Base-by-base conservation (phyloP, 2,329 filamentous ascomycete genomes). In the Fusarium redolens region DNA sequence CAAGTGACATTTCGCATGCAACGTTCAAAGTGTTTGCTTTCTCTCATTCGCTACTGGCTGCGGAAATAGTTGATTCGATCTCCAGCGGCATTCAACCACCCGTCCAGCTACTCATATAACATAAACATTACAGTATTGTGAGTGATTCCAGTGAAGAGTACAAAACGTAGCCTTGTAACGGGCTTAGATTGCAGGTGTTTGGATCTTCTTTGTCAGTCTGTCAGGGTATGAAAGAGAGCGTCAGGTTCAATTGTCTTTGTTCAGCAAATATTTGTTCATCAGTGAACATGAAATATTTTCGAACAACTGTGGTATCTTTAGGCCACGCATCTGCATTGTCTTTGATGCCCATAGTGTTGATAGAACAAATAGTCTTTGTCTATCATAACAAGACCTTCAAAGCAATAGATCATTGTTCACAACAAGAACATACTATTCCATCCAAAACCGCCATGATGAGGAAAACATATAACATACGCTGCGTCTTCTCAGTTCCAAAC, bases 391-490 rank as follows among this genome's bases (percentile, higher is more conserved):
- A 58, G 35, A 25, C 18, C 14, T 31, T 22, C 47, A 55, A 40
- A 68, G 55, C 30, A 18, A 15, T 17, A 14, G 44, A 14, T 18
- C 15, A 30, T 58, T 65, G 65, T 65, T 52, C 45, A 58, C 13
- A 28, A 41, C 31, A 31, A 18, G 38, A 43, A 33, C n/a, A 57
- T 52, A 20, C 2, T 18, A 31, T 20, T 44, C 4, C 25, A 41
- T 35, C 22, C 17, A 40, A 14, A 15, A 12, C 30, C 28, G 14
- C 18, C 5, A 25, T 12, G 12, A 50, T 14, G n/a, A 38, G 41
- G 28, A 22, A 58, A 28, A n/a, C 18, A 69, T 54, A 69, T 69
- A 69, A 65, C 12, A 30, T 14, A 48, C 17, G 28, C n/a, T 37
- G 37, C 33, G n/a, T 28, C 30, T 33, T 33, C 18, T 43, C 31